Base-by-base conservation (phyloP, 208 protist genomes). In the Angomonas deanei region DNA sequence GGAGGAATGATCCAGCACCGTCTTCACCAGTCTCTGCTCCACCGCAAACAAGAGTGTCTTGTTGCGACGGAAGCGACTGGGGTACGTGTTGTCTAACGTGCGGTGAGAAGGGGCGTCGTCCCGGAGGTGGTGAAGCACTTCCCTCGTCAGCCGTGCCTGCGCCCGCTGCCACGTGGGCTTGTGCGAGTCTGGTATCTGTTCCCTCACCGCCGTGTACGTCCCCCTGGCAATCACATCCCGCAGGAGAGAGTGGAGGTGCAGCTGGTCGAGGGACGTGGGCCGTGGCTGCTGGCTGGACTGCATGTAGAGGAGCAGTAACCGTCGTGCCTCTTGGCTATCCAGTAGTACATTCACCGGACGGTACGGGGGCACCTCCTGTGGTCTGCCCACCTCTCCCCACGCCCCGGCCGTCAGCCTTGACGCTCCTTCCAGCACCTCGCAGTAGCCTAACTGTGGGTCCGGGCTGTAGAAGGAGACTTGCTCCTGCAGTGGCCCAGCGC, bases 21-120 rank as follows among this genome's bases (percentile, higher is more conserved):
- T 56, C 13, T 64, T 61, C 39, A 88, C 52, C 19, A 92, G 55
- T 3, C 70, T 56, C 15, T 82, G 70, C 58, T 88, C 80, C 21
- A 92, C 69, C 0, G 53, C 65, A 47, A 92, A 92, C 19, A 84
- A 42, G 28, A 76, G 42, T 13, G 76, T 82, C 33, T 71, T 68
- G 8, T 74, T 61, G 15, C 60, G 68, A 21, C 64, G 56, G 28
- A 76, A 82, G 63, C 75, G 61, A 10, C 76, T 60, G 55, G 70
- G 59, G 49, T 85, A 78, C 28, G 78, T 68, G 64, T 70, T 82
- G 10, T 73, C 69, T 11, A 92, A 69, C 28, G 73, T 36, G 0
- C 61, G 77, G 5, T 34, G 19, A 38, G 68, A 21, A 28, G 66
- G 24, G 49, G 36, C 57, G 36, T 28, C 49, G 4, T 33, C 56